Evolutionary conservation across 805 yeast species (phyloP).

Genomic region (Schwanniomyces sp.): DNA sequence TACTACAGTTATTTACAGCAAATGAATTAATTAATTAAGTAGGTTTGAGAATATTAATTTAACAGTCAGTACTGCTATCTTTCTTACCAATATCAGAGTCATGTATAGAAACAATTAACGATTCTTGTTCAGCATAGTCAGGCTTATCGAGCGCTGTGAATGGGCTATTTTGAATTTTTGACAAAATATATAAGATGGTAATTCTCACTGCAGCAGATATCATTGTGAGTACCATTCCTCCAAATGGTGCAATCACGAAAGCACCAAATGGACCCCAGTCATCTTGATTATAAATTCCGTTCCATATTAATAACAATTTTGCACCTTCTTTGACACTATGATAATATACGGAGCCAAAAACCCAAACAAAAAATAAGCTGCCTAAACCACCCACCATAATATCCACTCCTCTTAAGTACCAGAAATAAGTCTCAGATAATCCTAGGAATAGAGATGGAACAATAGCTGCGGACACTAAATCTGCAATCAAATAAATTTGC

Average conservation of each 20-base stretch:
- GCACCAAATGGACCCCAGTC: constrained; percentile 98
- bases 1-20: no score
- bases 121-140: constrained; percentile 16
- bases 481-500: constrained; percentile 88
- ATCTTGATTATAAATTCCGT: constrained; percentile 70
- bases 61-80: background rate
- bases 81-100: constrained; percentile 4
- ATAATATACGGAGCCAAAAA: constrained; percentile 83
- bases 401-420: constrained; percentile 76
- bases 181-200: constrained; percentile 23
- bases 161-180: constrained; percentile 33
- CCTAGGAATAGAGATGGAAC: constrained; percentile 86
- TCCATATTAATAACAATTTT: constrained; percentile 66
- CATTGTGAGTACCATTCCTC: constrained; percentile 63
- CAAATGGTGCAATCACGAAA: constrained; percentile 85
- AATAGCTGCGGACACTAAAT: constrained; percentile 81
- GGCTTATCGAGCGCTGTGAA: constrained; percentile 49
- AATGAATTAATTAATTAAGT: background rate
- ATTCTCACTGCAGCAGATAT: constrained; percentile 52
- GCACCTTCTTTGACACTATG: constrained; percentile 75
- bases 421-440: constrained; percentile 56
- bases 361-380: constrained; percentile 74
- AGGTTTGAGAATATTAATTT: background rate
- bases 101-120: background rate
- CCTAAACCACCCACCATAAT: constrained; percentile 82